Base-by-base conservation (phyloP, 2,329 filamentous ascomycete genomes). In the Polychaeton citri region DNA sequence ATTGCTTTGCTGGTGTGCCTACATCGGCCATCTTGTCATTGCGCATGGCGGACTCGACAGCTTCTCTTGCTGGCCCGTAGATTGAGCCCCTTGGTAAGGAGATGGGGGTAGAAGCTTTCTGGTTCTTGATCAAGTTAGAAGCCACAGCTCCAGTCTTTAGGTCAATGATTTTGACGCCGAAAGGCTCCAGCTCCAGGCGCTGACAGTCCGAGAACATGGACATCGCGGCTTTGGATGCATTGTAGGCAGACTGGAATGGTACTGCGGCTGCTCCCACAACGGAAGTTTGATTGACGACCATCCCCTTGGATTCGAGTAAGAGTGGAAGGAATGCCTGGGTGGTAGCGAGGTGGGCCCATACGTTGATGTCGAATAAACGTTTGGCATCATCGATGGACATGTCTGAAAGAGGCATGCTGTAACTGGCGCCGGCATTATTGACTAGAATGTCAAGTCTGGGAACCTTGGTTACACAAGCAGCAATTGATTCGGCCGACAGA, bases 361-460 rank as follows among this genome's bases (percentile, higher is more conserved):
- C 50, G 32, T 60, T 59, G 33, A 52, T 31, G n/a, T 59, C 54
- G 42, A 48, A 57, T 1, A 54, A 41, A 17, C 43, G 35, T 33
- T 51, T 48, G 2, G 48, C 52, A 13, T 44, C 35, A 0, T 39
- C 30, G 6, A 57, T 35, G 12, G 35, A 19, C n/a, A 58, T n/a
- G 10, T 40, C 10, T 7, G 10, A 32, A 15, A 32, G 7, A 9
- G 30, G 30, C 30, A 32, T 32, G 15, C 16, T 13, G 30, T 32
- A 18, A 12, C 50, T 51, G 12, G 53, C 61, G 9, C 65, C 65
- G 6, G 64, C 64, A 50, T 68, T 68, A 39, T 68, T 68, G 30
- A 68, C 55, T 33, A 68, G 43, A 12, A 64, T 52, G 47, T 67
- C 60, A 35, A 69, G 46, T 32, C 61, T 64, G 4, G 48, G 34